Evolutionary conservation across 2,329 filamentous ascomycete genomes (phyloP).

Genomic region (Xylariomycetidae sp.): DNA sequence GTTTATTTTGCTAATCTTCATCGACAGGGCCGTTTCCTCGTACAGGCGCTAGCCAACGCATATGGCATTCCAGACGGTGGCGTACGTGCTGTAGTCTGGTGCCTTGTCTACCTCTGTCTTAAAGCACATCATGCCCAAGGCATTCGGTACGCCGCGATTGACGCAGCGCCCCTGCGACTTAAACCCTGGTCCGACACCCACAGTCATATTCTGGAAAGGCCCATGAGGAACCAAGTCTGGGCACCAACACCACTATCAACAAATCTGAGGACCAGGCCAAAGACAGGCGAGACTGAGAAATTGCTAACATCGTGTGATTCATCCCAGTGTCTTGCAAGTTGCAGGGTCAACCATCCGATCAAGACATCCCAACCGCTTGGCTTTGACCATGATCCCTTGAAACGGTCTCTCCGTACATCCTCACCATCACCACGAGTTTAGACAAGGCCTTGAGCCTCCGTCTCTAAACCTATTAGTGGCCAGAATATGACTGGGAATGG

Average conservation of each 20-base stretch:
- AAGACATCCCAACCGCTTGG: no score
- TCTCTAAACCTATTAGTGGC: not conserved
- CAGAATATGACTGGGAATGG: not conserved
- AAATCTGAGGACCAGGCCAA: not conserved
- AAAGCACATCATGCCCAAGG: not conserved
- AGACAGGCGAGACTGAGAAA: not conserved
- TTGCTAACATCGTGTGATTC: slow-evolving; percentile 3
- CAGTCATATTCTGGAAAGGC: slow-evolving; percentile 1
- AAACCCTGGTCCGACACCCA: not conserved
- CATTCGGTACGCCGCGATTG: slow-evolving; percentile 1
- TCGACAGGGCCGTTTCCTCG: not conserved
- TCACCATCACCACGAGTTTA: not conserved
- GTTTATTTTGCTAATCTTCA: not conserved
- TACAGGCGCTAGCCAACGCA: not conserved
- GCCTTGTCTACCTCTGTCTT: not conserved
- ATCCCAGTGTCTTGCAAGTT: slow-evolving; percentile 5
- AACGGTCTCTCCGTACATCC: no score
- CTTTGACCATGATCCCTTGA: no score
- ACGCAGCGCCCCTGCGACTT: not conserved
- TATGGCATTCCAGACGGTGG: not conserved
- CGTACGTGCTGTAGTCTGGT: not conserved
- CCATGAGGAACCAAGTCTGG: not conserved
- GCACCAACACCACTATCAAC: not conserved
- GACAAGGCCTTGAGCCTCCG: not conserved
- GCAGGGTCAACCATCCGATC: no score